phyloP scores from a whole-genome alignment of 371 early-diverging fungal genomes.

The Actinomucor elegans region DNA sequence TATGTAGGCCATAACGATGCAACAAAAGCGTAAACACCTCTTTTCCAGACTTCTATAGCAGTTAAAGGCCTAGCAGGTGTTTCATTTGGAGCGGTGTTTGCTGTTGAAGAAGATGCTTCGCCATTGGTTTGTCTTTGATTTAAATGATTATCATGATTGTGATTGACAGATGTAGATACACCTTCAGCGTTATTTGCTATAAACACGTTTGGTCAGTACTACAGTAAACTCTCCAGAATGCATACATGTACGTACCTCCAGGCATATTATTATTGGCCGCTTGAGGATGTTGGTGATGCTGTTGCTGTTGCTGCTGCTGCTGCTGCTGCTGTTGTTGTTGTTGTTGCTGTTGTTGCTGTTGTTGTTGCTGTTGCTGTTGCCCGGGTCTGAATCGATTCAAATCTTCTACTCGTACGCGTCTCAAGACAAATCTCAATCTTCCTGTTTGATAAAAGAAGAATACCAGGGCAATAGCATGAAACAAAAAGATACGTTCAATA shows the following conservation, averaged over 20 bases:
- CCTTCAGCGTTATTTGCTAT: not conserved
- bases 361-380: slow-evolving; percentile 3
- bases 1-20: slow-evolving; percentile 50
- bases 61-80: slow-evolving; percentile 13
- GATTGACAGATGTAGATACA: not conserved
- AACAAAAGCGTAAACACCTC: slow-evolving; percentile 39
- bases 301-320: not conserved
- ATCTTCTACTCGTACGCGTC: slow-evolving; percentile 32
- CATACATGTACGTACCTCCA: too few species aligned
- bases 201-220: too few species aligned
- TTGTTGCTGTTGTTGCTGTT: slow-evolving; percentile 1
- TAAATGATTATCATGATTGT: not conserved
- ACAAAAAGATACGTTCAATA: slow-evolving; percentile 36
- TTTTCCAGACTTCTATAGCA: slow-evolving; percentile 22
- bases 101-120: not conserved
- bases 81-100: not conserved
- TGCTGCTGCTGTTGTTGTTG: not conserved
- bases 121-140: not conserved
- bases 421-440: slow-evolving; percentile 38
- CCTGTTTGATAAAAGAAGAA: slow-evolving; percentile 51
- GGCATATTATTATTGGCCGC: too few species aligned
- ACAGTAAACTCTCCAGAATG: too few species aligned
- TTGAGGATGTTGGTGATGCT: too few species aligned
- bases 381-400: slow-evolving; percentile 8
- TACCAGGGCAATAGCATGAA: slow-evolving; percentile 35